phyloP scores from a whole-genome alignment of 2,329 filamentous ascomycete genomes.

The Aspergillus fijiensis region DNA sequence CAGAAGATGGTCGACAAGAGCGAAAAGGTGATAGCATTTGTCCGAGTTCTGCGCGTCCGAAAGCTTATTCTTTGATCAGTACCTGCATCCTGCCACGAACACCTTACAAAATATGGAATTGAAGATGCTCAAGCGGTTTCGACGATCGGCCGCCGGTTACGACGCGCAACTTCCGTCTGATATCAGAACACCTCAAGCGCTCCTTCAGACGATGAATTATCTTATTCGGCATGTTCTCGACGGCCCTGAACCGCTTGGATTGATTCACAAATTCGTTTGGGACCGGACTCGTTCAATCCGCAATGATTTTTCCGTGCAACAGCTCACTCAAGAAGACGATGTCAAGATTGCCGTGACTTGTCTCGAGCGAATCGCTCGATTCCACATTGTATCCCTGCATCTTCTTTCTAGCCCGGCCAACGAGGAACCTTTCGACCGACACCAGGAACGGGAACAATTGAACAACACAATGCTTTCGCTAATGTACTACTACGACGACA shows the following conservation, averaged over 20 bases:
- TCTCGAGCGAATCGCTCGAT: slow-evolving; percentile 62
- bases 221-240: slow-evolving; percentile 52
- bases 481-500: slow-evolving; percentile 61
- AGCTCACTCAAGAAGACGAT: slow-evolving; percentile 57
- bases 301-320: slow-evolving; percentile 65
- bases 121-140: slow-evolving; percentile 64
- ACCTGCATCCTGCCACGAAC: slow-evolving; percentile 36
- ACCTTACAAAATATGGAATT: slow-evolving; percentile 35
- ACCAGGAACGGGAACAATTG: slow-evolving; percentile 64
- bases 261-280: slow-evolving; percentile 65
- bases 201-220: slow-evolving; percentile 50
- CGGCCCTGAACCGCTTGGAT: slow-evolving; percentile 49
- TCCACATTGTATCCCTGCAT: slow-evolving; percentile 63
- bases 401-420: slow-evolving; percentile 54
- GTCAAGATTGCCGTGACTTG: slow-evolving; percentile 59
- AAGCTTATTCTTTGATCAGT: slow-evolving; percentile 23
- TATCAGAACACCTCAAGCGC: slow-evolving; percentile 56
- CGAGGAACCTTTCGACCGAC: slow-evolving; percentile 54
- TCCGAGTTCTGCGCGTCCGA: neutral
- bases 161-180: slow-evolving; percentile 65
- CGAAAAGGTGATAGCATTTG: slow-evolving; percentile 52
- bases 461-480: slow-evolving; percentile 62
- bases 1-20: slow-evolving; percentile 61
- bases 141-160: slow-evolving; percentile 61
- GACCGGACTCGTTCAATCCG: slow-evolving; percentile 64